Base-by-base conservation (phyloP, 2,329 filamentous ascomycete genomes). In the Hymenoscyphus repandus region DNA sequence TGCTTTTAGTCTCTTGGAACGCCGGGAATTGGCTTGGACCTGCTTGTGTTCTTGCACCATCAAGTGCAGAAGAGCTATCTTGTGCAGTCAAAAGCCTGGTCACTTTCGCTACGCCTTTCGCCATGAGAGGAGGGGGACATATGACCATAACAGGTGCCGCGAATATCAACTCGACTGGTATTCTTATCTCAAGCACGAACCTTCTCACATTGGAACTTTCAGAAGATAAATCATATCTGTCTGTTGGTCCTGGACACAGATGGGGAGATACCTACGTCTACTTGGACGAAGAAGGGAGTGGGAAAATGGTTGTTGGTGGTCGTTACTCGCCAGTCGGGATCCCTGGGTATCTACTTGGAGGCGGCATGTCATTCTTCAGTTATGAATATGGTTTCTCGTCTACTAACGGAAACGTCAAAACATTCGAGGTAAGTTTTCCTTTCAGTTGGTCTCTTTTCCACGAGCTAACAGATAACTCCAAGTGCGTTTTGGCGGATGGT, bases 111-210 rank as follows among this genome's bases (percentile, higher is more conserved):
- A 54, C 54, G 13, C 59, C 63, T 32, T 83, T 83, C 55, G 78
- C 79, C 6, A 65, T 79, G 57, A 77, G 78, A 57, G 75, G 75
- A 6, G 79, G 79, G 27, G 80, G 79, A 1, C 79, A 83, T 64
- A 77, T 75, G 50, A 74, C 77, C 3, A 79, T 80, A 58, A 68
- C 74, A n/a, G 72, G 73, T 54, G 70, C 74, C 13, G 75, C 74
- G 31, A 71, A 78, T 13, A 60, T 53, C 3, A 81, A 76, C 43
- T 64, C 71, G 9, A 72, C 67, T 1, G 76, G 75, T 0, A 67
- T 76, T 2, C 58, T 77, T 6, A 72, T 82, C 53, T 75, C 75
- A 6, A 70, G 76, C 7, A 69, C 66, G 10, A 52, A 55, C 13
- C 47, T 51, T 13, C 51, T 45, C 13, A 51, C 50, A 3, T 5